phyloP scores from a whole-genome alignment of 2,329 filamentous ascomycete species.

The Pezicula carpinea region DNA sequence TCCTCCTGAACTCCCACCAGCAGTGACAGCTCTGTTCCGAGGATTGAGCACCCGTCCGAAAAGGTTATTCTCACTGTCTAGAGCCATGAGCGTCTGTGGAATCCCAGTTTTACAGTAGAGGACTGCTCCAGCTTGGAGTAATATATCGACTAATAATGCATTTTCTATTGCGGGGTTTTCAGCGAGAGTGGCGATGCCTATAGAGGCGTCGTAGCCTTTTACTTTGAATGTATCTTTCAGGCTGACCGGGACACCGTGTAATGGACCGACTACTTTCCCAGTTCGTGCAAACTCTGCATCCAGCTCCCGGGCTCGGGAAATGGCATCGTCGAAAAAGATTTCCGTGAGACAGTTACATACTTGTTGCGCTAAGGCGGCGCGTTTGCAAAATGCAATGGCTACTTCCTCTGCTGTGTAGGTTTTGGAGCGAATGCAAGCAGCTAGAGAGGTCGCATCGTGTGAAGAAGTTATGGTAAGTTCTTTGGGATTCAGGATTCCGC shows the following conservation, averaged over 20 bases:
- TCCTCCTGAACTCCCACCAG: conserved; percentile 60
- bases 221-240: conserved; percentile 60
- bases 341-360: conserved; percentile 41
- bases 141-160: conserved; percentile 51
- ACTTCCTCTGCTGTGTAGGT: conserved; percentile 31
- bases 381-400: conserved; percentile 43
- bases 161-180: conserved; percentile 47
- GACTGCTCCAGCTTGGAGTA: conserved; percentile 57
- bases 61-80: conserved; percentile 57
- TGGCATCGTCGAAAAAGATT: conserved; percentile 44
- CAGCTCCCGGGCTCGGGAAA: conserved; percentile 37
- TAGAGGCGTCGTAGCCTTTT: conserved; percentile 44
- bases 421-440: conserved; percentile 13
- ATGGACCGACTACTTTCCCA: conserved; percentile 45
- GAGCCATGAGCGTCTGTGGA: conserved; percentile 49
- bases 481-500: conserved; percentile 18
- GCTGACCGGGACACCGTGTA: conserved; percentile 56
- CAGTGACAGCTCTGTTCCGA: conserved; percentile 50
- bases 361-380: conserved; percentile 45
- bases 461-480: conserved; percentile 26
- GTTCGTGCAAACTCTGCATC: conserved; percentile 38
- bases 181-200: conserved; percentile 52
- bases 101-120: conserved; percentile 69
- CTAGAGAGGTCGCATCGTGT: conserved; percentile 25
- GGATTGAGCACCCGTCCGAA: conserved; percentile 61